Evolutionary conservation across 108 stramenopile genomes (phyloP).

Genomic region (Nitzschia sp.): DNA sequence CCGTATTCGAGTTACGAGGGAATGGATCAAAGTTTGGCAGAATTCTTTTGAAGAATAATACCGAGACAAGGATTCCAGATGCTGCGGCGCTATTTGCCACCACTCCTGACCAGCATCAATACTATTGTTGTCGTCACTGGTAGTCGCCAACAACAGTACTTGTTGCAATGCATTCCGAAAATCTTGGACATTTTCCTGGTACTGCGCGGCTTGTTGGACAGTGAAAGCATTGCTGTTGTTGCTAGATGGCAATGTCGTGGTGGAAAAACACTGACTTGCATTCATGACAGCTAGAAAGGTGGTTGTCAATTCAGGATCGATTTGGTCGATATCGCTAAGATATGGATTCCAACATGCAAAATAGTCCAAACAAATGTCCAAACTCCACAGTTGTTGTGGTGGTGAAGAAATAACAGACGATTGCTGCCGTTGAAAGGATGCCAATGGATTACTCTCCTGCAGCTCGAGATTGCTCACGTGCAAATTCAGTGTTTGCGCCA

Average conservation of each 20-base stretch:
- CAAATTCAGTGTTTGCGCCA: conserved; percentile 41
- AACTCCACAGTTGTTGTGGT: conserved; percentile 23
- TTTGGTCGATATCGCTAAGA: conserved; percentile 41
- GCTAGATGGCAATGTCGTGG: neutral
- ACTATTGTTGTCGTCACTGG: neutral
- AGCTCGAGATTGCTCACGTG: conserved; percentile 26
- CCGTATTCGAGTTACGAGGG: neutral
- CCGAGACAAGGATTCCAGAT: neutral
- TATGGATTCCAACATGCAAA: conserved; percentile 64
- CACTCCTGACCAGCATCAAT: too few species aligned
- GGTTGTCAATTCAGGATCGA: conserved; percentile 11
- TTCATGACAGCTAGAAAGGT: conserved; percentile 29
- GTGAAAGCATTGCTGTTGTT: neutral
- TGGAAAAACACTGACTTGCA: neutral
- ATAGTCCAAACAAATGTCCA: conserved; percentile 72
- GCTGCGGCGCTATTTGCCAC: too few species aligned
- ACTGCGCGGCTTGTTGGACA: neutral
- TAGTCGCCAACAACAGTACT: neutral
- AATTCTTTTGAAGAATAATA: neutral
- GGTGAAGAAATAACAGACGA: neutral
- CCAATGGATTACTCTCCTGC: neutral
- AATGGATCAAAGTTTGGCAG: neutral
- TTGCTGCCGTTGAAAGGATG: neutral
- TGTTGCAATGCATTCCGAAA: neutral
- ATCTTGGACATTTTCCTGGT: neutral